Percentiles rank a stretch among this genome's conserved stretches.
These are phyloP conservation scores for Bremia lactucae DNA, from an alignment of 352 stramenopile species.

Conservation along the genomic window DNA sequence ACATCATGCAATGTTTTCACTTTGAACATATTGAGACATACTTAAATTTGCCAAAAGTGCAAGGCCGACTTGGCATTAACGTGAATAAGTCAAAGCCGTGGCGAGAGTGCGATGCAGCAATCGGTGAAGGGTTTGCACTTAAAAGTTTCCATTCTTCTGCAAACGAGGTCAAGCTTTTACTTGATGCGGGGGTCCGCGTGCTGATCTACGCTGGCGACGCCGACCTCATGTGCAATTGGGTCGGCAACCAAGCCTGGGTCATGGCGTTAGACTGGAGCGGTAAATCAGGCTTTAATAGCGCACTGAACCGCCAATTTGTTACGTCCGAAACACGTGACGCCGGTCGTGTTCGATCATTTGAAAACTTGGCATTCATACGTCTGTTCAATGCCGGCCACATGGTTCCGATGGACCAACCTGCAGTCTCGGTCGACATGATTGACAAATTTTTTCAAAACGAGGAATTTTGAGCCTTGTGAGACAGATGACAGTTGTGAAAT, in stretches of 20 bases:
- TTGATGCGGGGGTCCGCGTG: constrained; percentile 58
- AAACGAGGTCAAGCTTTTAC: constrained; percentile 81
- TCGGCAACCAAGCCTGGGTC: constrained; percentile 91
- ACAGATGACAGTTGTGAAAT: too few relatives aligned
- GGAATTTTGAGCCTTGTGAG: too few relatives aligned
- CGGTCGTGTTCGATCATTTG: constrained; percentile 21
- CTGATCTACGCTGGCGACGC: constrained; percentile 94
- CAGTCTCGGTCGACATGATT: constrained; percentile 40
- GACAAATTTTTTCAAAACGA: constrained; percentile 63
- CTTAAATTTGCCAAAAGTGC: constrained; percentile 49
- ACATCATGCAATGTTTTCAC: constrained; percentile 59
- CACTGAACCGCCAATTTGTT: constrained; percentile 16
- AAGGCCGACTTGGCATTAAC: constrained; percentile 31
- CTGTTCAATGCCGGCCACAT: constrained; percentile 49
- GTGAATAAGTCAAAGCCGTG: constrained; percentile 54
- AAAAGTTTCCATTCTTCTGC: too few relatives aligned
- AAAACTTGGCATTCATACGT: constrained; percentile 39
- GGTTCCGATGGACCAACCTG: constrained; percentile 41
- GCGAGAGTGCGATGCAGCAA: constrained; percentile 87
- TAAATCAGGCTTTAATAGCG: constrained; percentile 67
- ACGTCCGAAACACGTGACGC: constrained; percentile 5
- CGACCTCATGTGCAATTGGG: constrained; percentile 91
- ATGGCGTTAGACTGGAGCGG: constrained; percentile 85
- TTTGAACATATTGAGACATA: constrained; percentile 58
- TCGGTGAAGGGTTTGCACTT: constrained; percentile 91